A percentile compares a stretch with the other conserved stretches of the same genome.
phyloP scores from a whole-genome alignment of 2,329 filamentous ascomycete genomes.

The Arachnomyces sp. region DNA sequence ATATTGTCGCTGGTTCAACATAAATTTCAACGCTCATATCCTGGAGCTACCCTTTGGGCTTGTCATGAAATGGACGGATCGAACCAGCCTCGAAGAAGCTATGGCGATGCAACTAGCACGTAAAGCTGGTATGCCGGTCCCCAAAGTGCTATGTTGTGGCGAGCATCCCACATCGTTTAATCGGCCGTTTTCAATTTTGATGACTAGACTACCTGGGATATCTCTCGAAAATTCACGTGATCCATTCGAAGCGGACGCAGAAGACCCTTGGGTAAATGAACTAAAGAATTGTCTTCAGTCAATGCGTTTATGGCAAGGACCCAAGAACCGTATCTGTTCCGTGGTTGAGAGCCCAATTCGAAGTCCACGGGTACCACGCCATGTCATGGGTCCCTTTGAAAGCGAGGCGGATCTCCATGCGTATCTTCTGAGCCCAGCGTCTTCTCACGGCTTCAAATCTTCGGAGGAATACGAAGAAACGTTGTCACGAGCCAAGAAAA shows the following conservation, averaged over 20 bases:
- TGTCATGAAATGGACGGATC: conserved; percentile 5
- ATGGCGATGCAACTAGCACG: conserved; percentile 3
- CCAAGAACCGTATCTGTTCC: conserved; percentile 21
- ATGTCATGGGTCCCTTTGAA: conserved; percentile 26
- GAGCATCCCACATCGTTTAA: background rate
- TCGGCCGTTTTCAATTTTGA: conserved; percentile 1
- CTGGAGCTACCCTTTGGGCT: conserved; percentile 4
- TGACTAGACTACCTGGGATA: background rate
- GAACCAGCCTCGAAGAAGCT: conserved; percentile 2
- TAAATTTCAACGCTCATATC: conserved; percentile 1
- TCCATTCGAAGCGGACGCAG: background rate
- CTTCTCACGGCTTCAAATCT: conserved; percentile 21
- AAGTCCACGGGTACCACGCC: conserved; percentile 25
- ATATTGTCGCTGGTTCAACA: conserved; percentile 18
- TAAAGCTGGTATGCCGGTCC: conserved; percentile 1
- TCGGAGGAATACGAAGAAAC: conserved; percentile 19
- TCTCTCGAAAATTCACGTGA: conserved; percentile 2
- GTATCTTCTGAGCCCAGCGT: conserved; percentile 22
- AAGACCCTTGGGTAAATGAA: conserved; percentile 3
- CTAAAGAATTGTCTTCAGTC: conserved; percentile 4
- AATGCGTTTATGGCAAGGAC: conserved; percentile 3
- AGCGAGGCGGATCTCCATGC: conserved; percentile 21
- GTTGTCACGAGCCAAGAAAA: conserved; percentile 16
- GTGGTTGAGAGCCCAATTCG: conserved; percentile 22
- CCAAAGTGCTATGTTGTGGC: background rate